Percentiles rank a stretch among this genome's conserved stretches.
Evolutionary conservation across 345 rosid species (phyloP).

Genomic region (Cardamine resedifolia): DNA sequence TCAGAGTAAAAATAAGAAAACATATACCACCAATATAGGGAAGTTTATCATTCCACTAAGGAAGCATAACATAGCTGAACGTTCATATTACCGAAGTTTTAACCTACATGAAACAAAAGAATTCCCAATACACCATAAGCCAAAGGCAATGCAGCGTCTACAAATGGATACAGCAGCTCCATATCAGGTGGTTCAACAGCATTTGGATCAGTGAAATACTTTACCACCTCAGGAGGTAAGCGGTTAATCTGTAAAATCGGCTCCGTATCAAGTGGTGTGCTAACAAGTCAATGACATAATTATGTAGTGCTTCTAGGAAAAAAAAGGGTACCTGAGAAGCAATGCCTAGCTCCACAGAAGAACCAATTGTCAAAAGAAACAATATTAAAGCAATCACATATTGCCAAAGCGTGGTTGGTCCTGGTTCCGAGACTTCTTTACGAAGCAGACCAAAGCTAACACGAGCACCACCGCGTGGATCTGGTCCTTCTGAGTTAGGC

Average conservation of each 20-base stretch:
- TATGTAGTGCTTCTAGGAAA: neutral
- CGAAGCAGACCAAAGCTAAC: conserved; percentile 92
- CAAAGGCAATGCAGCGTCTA: conserved; percentile 87
- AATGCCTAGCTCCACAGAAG: conserved; percentile 89
- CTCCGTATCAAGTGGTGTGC: neutral
- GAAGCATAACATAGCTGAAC: neutral
- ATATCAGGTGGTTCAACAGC: conserved; percentile 84
- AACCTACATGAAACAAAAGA: conserved; percentile 84
- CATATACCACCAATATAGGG: neutral
- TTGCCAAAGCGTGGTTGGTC: conserved; percentile 97
- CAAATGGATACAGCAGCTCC: conserved; percentile 84
- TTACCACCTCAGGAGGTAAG: conserved; percentile 89
- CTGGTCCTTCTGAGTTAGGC: conserved; percentile 88
- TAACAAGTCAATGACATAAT: conserved; percentile 3
- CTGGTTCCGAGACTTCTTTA: conserved; percentile 96
- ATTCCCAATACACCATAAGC: conserved; percentile 93
- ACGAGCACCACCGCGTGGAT: conserved; percentile 93
- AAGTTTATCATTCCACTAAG: conserved; percentile 8
- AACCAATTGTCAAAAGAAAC: conserved; percentile 83
- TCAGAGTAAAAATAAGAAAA: neutral
- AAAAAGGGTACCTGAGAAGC: conserved; percentile 75
- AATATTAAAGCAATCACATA: conserved; percentile 83
- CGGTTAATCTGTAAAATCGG: conserved; percentile 67
- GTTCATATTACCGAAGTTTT: neutral
- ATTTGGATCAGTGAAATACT: conserved; percentile 93